These are phyloP conservation scores for Coniochaeta prunicola DNA, from an alignment of 2,329 filamentous ascomycete species.

Conservation along the genomic window DNA sequence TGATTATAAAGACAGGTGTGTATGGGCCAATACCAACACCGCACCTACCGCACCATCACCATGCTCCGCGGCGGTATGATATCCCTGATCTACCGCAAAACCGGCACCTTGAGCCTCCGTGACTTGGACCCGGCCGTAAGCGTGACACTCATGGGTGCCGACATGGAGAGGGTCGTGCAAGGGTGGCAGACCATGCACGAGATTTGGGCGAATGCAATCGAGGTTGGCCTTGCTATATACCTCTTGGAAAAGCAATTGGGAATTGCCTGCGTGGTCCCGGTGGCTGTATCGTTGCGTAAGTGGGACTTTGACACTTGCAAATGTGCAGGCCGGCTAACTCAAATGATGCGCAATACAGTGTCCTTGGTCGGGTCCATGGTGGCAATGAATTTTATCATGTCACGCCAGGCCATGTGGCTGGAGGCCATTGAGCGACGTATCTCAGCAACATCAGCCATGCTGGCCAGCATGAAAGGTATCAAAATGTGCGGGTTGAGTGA, in stretches of 20 bases:
- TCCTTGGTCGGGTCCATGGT: slow-evolving; percentile 13
- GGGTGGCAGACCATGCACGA: slow-evolving; percentile 40
- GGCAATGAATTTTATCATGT: slow-evolving; percentile 19
- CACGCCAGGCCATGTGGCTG: slow-evolving; percentile 29
- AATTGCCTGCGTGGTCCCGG: slow-evolving; percentile 36
- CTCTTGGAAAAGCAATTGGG: slow-evolving; percentile 40
- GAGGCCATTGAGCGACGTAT: slow-evolving; percentile 31
- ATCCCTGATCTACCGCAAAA: slow-evolving; percentile 43
- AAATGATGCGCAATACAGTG: slow-evolving; percentile 3
- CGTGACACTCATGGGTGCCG: slow-evolving; percentile 41
- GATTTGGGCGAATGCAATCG: slow-evolving; percentile 51
- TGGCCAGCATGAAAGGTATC: slow-evolving; percentile 33
- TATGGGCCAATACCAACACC: slow-evolving; percentile 24
- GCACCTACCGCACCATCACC: slow-evolving; percentile 26
- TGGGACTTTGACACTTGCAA: not conserved
- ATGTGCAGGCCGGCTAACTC: not conserved
- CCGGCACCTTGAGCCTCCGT: slow-evolving; percentile 22
- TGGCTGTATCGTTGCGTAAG: slow-evolving; percentile 31
- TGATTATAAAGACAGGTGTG: slow-evolving; percentile 13
- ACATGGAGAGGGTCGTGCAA: slow-evolving; percentile 33
- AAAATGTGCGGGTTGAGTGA: slow-evolving; percentile 35
- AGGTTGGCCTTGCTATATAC: slow-evolving; percentile 49
- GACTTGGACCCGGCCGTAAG: slow-evolving; percentile 29
- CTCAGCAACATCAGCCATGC: slow-evolving; percentile 28
- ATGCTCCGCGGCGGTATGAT: slow-evolving; percentile 27